phyloP scores from a whole-genome alignment of 306 rosid genomes.

The Aeschynomene evenia region DNA sequence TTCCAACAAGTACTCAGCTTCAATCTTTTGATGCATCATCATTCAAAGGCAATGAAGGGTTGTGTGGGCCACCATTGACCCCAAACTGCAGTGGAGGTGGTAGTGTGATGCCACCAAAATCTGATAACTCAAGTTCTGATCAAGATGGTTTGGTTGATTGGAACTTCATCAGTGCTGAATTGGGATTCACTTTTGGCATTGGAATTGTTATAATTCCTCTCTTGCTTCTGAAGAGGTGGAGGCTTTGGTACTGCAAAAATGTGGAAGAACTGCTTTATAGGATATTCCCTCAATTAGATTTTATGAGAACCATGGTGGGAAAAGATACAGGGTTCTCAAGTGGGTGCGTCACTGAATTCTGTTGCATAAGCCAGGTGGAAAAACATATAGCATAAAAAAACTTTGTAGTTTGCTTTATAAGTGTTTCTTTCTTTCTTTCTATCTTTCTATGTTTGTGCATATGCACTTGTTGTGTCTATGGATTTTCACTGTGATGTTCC shows the following conservation, averaged over 20 bases:
- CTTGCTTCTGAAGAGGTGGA: background rate
- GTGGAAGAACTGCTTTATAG: background rate
- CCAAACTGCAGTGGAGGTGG: background rate
- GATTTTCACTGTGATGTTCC: too few species aligned
- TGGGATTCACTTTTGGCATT: constrained; percentile 18
- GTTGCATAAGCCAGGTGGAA: background rate
- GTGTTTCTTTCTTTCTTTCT: too few species aligned
- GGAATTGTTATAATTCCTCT: background rate
- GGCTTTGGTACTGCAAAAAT: background rate
- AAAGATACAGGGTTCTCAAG: background rate
- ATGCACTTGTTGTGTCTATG: too few species aligned
- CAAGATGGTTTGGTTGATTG: background rate
- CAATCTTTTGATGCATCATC: constrained; percentile 20
- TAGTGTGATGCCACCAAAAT: background rate
- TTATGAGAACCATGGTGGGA: background rate
- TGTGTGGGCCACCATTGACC: constrained; percentile 31
- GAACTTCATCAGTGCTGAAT: background rate
- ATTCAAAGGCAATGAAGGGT: constrained; percentile 25
- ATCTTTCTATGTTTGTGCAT: too few species aligned
- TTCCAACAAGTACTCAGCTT: constrained; percentile 26
- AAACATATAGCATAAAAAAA: too few species aligned
- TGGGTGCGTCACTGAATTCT: background rate
- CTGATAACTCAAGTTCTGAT: background rate
- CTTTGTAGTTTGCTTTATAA: too few species aligned
- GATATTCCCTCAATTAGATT: background rate